Base-by-base conservation (phyloP, 306 rosid genomes). In the Cucumis hystrix region DNA sequence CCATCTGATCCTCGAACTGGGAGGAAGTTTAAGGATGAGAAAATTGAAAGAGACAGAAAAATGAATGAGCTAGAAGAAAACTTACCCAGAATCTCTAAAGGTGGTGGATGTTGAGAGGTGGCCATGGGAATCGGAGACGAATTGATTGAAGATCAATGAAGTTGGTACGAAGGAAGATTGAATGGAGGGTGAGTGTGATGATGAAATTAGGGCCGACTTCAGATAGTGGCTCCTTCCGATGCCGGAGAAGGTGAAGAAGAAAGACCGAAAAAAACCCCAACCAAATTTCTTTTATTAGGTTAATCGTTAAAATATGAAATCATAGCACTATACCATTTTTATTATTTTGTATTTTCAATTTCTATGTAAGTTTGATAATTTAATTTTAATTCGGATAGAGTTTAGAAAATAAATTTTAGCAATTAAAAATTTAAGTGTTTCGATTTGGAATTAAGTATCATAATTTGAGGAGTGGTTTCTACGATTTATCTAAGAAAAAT, bases 81-180 rank as follows among this genome's bases (percentile, higher is more conserved):
- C 25, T 45, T 86, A 93, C 98, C 98, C 83, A 93, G 83, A 82
- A 93, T 93, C 83, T 89, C 87, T 70, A 90, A 78, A 80, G 94
- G 21, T 5, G 89, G 89, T 25, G 91, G 69, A 10, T 65, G 77
- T 74, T 64, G 79, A 40, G 72, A 77, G 55, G 89, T 80, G n/a
- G 98, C 92, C 97, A 92, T 92, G 41, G 64, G 52, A 79, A 70
- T 72, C 71, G 9, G 40, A 23, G 59, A 51, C n/a, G 68, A 51
- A 15, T 51, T 51, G 4, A 28, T 3, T 28, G 28, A 23, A 20
- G 60, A 15, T 49, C 30, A 14, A 71, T 4, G 75, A 70, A 70
- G 23, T 45, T 70, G 23, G 21, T 28, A 28, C 30, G 35, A 43
- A 45, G 37, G 20, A 66, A 1, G 72, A 16, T 37, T 35, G n/a